Base-by-base conservation (phyloP, 805 yeast species). In the Yamadazyma nakazawae region DNA sequence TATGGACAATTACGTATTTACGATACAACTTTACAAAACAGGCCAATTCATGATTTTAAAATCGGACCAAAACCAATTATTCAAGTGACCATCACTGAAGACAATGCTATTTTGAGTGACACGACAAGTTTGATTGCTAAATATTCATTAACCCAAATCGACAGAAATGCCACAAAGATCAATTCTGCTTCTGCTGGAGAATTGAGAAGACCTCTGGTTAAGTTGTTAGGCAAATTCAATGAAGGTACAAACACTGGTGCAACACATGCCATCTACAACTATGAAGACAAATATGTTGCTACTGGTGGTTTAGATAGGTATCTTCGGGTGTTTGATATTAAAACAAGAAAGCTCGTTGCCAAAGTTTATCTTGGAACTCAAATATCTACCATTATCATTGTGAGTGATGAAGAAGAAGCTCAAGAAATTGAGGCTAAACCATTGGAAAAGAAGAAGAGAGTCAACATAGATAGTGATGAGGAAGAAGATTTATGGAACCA, bases 271-370 rank as follows among this genome's bases (percentile, higher is more conserved):
- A 81, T 85, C 38, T 74, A 72, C 47, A 66, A 77, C 2, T 48
- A 50, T 10, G 63, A 68, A 10, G 66, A 69, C 4, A 72, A 73
- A 9, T 59, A 84, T 25, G 58, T 91, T 7, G 82, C 82, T 2
- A 74, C 88, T 16, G 97, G 96, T 37, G 96, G 97, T 0, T 75
- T 91, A 18, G 99, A 94, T 60, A 76, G 96, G 57, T 92, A 89
- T 57, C 73, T 88, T 24, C 77, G 97, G 48, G 88, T 87, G 3
- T 92, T 79, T 64, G 85, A 89, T 50, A 60, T 81, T 4, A 67
- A 67, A 1, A 66, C 81, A 1, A 74, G 95, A 43, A 78, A 79
- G 37, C 70, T 80, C 41, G 64, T 80, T 9, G 89, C 81, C 7
- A 89, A 89, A 59, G 85, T 88, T 5, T 92, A 79, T 56, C 58